phyloP scores from a whole-genome alignment of 164 flowering plant species.

The Echeveria elegans region DNA sequence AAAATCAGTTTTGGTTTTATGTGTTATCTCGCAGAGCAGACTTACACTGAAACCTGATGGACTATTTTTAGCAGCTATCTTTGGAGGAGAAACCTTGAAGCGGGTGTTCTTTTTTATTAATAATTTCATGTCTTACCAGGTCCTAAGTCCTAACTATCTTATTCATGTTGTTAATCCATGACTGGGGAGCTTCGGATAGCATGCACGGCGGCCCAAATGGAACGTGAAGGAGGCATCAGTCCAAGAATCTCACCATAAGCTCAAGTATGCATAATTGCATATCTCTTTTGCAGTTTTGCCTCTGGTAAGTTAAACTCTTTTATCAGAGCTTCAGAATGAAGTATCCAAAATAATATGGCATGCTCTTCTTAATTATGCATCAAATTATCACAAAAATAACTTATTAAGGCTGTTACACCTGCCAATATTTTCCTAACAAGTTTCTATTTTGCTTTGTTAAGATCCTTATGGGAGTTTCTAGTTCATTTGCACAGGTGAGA shows the following conservation, averaged over 20 bases:
- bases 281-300: background rate
- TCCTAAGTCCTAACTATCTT: background rate
- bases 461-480: conserved; percentile 1
- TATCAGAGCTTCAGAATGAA: background rate
- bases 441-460: background rate
- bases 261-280: conserved; percentile 56
- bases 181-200: conserved; percentile 83
- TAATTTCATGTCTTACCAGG: conserved; percentile 5
- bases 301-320: background rate
- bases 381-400: background rate
- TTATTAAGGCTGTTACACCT: background rate
- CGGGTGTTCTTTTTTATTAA: conserved; percentile 15
- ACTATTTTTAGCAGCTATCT: conserved; percentile 87
- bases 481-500: conserved; percentile 49
- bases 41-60: conserved; percentile 96
- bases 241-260: conserved; percentile 92
- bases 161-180: conserved; percentile 9
- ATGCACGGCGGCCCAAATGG: conserved; percentile 92
- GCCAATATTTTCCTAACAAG: background rate
- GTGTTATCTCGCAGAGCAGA: conserved; percentile 51
- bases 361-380: background rate
- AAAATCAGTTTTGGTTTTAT: background rate
- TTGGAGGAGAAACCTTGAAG: conserved; percentile 97
- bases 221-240: conserved; percentile 98
- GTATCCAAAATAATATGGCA: background rate